Conservation (phyloP, 176 grass and related monocot species). For the Bromus sterilis region DNA sequence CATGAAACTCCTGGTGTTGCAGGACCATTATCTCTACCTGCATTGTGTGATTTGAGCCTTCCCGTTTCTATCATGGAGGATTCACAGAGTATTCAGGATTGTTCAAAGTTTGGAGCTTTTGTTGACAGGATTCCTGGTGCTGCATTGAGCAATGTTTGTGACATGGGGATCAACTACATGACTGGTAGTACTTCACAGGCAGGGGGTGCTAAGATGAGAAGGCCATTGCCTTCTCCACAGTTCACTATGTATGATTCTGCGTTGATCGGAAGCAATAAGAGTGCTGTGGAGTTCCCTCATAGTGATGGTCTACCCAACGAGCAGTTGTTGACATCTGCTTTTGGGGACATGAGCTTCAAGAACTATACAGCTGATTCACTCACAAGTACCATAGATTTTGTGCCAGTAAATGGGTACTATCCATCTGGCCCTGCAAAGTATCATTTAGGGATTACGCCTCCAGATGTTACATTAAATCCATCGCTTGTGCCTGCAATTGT, state of each 20-base stretch:
- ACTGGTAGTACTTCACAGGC: background rate
- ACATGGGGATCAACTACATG: background rate
- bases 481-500: background rate
- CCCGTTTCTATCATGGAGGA: constrained; percentile 24
- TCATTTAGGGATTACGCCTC: background rate
- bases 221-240: background rate
- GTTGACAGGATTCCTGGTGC: background rate
- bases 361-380: background rate
- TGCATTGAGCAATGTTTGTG: background rate
- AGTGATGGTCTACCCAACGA: constrained; percentile 29
- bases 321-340: constrained; percentile 33
- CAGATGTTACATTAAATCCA: background rate
- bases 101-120: constrained; percentile 20
- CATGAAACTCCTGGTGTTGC: constrained; percentile 5
- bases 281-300: background rate
- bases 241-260: background rate
- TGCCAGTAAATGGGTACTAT: constrained; percentile 18
- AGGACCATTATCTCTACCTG: constrained; percentile 25
- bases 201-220: background rate
- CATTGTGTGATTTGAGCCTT: constrained; percentile 23
- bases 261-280: background rate
- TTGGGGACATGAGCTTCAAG: constrained; percentile 35
- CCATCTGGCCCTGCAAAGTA: background rate
- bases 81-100: constrained; percentile 10
- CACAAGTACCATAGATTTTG: background rate